Conservation (phyloP, 495 filamentous ascomycete species). For the Bacidia rubella region DNA sequence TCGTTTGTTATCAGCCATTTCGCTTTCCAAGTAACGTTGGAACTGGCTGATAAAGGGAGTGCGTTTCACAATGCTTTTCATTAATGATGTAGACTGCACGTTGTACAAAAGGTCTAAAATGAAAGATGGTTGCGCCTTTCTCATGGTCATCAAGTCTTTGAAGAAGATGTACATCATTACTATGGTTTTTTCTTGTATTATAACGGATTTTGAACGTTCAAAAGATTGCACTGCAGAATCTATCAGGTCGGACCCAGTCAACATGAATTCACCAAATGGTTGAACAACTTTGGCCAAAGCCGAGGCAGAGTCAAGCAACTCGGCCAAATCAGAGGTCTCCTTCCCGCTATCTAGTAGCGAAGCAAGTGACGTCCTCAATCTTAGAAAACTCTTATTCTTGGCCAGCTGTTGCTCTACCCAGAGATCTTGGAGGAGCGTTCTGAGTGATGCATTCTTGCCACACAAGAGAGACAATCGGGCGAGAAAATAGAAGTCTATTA, state of each 20-base stretch:
- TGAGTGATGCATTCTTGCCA: conserved; percentile 35
- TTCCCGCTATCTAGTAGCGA: conserved; percentile 32
- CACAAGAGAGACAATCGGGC: conserved; percentile 42
- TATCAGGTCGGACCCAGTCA: conserved; percentile 74
- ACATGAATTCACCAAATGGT: conserved; percentile 42
- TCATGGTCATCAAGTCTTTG: conserved; percentile 48
- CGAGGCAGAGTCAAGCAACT: conserved; percentile 34
- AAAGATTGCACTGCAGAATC: conserved; percentile 60
- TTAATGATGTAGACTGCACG: conserved; percentile 47
- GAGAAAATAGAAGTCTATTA: conserved; percentile 45
- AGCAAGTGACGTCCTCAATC: conserved; percentile 33
- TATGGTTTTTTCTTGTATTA: conserved; percentile 47
- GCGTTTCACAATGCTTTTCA: conserved; percentile 48
- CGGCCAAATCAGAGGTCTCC: conserved; percentile 26
- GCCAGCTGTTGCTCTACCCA: conserved; percentile 32
- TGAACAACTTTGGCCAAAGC: conserved; percentile 40
- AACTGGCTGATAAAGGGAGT: conserved; percentile 36
- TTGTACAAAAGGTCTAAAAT: conserved; percentile 73
- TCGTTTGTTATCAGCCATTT: neutral
- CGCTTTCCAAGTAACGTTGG: conserved; percentile 13
- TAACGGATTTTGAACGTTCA: conserved; percentile 38
- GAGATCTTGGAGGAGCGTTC: conserved; percentile 26
- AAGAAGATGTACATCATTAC: conserved; percentile 60
- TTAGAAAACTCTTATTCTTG: conserved; percentile 31
- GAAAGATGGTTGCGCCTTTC: conserved; percentile 52